Base-by-base conservation (phyloP, 768 basidiomycete species). In the Sarcomyxa edulis region DNA sequence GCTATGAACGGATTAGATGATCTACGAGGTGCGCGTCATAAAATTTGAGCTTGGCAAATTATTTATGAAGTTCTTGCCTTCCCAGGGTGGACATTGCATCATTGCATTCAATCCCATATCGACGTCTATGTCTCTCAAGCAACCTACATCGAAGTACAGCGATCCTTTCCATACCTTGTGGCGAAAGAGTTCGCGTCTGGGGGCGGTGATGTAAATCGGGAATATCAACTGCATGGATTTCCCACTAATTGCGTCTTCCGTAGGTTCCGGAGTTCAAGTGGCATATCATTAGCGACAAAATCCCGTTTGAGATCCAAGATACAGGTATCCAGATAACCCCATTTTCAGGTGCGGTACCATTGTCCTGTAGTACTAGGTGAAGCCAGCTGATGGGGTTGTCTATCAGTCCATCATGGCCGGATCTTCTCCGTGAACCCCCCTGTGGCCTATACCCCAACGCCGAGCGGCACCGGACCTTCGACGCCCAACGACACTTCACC, bases 1-100 rank as follows among this genome's bases (percentile, higher is more conserved):
- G 91, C 92, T 5, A 88, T 91, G 66, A 90, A 91, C 51, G 92
- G 92, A 3, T 59, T 95, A 40, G 92, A 95, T 60, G 92, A 95
- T 58, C 64, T 94, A 25, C 71, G 91, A 67, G 84, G 87, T 82
- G 45, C 40, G 66, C 57, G 37, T 31, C 7, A 34, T 10, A 14
- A 32, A 18, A 25, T 6, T 41, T 39, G 27, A 14, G n/a, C 24
- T 24, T 44, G 8, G 8, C 22, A 27, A 22, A 37, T 24, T 37
- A 27, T 28, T 32, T 39, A 39, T 42, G n/a, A n/a, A n/a, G n/a
- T 36, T 31, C 38, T 35, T 34, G 15, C 14, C 11, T 44, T 46
- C 19, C 19, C 48, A 87, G 87, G 72, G 36, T 91, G 88, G 88
- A 91, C 88, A 2, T 55, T 89, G 47, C 57, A 66, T 23, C 50